Conservation (phyloP, 352 stramenopile genomes). For the Pythium chondricola region DNA sequence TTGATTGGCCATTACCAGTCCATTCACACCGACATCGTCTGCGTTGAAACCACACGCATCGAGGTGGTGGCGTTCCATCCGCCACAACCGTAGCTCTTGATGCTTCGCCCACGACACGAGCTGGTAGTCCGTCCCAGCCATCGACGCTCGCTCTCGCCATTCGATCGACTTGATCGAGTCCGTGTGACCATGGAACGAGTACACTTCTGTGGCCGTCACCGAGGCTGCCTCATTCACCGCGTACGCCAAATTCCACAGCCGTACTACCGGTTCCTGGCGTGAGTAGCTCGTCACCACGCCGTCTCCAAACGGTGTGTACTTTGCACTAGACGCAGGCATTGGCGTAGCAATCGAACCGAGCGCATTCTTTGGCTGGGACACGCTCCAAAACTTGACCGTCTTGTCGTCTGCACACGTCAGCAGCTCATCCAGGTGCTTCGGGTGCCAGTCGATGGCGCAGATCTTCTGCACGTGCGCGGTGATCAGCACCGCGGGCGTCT, state of each 20-base stretch:
- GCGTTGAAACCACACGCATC: constrained; percentile 13
- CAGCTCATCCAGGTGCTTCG: constrained; percentile 63
- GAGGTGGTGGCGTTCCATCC: constrained; percentile 52
- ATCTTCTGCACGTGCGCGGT: constrained; percentile 84
- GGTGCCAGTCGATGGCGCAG: constrained; percentile 78
- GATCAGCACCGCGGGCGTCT: constrained; percentile 48
- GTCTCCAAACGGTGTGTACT: constrained; percentile 80
- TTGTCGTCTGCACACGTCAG: constrained; percentile 85
- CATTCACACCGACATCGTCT: constrained; percentile 13
- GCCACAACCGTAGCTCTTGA: constrained; percentile 71
- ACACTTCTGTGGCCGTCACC: constrained; percentile 22
- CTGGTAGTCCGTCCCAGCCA: constrained; percentile 43
- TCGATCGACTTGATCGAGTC: constrained; percentile 63
- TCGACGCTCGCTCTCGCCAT: constrained; percentile 35
- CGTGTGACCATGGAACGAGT: constrained; percentile 54
- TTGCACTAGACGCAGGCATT: constrained; percentile 57
- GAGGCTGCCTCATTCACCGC: constrained; percentile 17
- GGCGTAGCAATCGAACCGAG: constrained; percentile 57
- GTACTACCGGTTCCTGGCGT: constrained; percentile 49
- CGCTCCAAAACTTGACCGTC: constrained; percentile 81
- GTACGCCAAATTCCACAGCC: constrained; percentile 60
- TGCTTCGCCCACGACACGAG: constrained; percentile 79
- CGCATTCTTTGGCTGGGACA: constrained; percentile 49
- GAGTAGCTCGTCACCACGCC: constrained; percentile 73
- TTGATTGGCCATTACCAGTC: too few relatives aligned